Evolutionary conservation across 2,329 filamentous ascomycete genomes (phyloP).

Genomic region (Coniella vitis): DNA sequence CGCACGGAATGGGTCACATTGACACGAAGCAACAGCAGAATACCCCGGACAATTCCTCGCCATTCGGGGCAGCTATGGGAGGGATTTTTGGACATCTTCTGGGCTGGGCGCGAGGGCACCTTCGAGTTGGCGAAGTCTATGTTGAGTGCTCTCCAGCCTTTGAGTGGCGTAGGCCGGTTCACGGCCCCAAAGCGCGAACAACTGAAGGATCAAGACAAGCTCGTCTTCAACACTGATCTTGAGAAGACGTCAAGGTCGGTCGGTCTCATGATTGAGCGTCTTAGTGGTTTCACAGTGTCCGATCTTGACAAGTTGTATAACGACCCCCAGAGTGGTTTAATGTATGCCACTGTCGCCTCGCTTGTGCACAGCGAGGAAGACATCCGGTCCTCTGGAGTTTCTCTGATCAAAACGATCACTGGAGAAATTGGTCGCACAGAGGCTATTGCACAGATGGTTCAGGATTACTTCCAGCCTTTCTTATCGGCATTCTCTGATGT

Average conservation of each 20-base stretch:
- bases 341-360: conserved; percentile 68
- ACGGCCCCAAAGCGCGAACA: conserved; percentile 43
- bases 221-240: conserved; percentile 73
- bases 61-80: conserved; percentile 76
- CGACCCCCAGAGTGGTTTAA: conserved; percentile 51
- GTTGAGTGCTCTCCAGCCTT: conserved; percentile 59
- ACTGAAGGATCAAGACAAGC: conserved; percentile 40
- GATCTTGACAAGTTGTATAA: conserved; percentile 66
- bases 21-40: conserved; percentile 43
- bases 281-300: conserved; percentile 67
- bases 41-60: conserved; percentile 61
- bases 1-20: conserved; percentile 63
- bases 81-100: conserved; percentile 51
- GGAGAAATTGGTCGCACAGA: conserved; percentile 51
- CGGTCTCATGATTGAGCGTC: conserved; percentile 66
- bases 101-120: conserved; percentile 44
- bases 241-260: conserved; percentile 50
- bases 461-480: conserved; percentile 36
- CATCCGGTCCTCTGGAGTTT: conserved; percentile 72
- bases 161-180: conserved; percentile 73
- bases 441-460: conserved; percentile 40
- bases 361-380: conserved; percentile 75
- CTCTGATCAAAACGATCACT: conserved; percentile 77
- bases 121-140: conserved; percentile 69
- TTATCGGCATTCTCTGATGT: conserved; percentile 38